Conservation (phyloP, 2,329 filamentous ascomycete species). For the Penicillium capsulatum region DNA sequence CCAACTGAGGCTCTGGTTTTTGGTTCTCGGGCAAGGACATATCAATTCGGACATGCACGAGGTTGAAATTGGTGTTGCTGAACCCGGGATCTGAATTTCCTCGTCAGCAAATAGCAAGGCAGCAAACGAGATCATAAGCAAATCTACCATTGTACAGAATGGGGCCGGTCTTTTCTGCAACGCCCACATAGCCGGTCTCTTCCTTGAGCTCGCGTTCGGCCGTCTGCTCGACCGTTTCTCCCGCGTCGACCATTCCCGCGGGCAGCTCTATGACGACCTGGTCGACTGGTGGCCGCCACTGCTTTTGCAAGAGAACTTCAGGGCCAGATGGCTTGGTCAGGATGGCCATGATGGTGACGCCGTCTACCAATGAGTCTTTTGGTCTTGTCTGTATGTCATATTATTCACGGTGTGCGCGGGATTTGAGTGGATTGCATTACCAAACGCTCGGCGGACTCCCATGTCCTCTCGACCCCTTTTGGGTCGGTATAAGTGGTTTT, state of each 20-base stretch:
- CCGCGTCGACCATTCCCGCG: conserved; percentile 55
- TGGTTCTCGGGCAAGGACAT: conserved; percentile 64
- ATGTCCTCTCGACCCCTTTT: conserved; percentile 37
- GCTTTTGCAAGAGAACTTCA: conserved; percentile 51
- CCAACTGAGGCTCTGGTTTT: conserved; percentile 62
- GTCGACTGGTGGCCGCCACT: conserved; percentile 57
- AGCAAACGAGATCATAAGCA: no score
- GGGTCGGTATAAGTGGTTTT: conserved; percentile 42
- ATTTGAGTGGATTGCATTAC: conserved; percentile 19
- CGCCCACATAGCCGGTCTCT: conserved; percentile 59
- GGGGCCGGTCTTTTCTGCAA: conserved; percentile 35
- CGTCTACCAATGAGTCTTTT: conserved; percentile 35
- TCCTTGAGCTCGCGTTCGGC: conserved; percentile 57
- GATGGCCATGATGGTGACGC: conserved; percentile 57
- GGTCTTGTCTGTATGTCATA: conserved; percentile 11
- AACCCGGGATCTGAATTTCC: conserved; percentile 46
- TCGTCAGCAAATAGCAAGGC: no score
- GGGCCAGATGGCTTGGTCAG: conserved; percentile 49
- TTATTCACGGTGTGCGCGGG: conserved; percentile 1
- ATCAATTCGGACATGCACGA: conserved; percentile 68
- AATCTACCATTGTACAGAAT: conserved; percentile 47
- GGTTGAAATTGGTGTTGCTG: conserved; percentile 47
- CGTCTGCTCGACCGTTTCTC: conserved; percentile 52
- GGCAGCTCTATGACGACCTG: conserved; percentile 57
- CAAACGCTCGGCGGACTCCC: conserved; percentile 43